These are phyloP conservation scores for Globisporangium parvum DNA, from an alignment of 352 stramenopile species.

Conservation along the genomic window DNA sequence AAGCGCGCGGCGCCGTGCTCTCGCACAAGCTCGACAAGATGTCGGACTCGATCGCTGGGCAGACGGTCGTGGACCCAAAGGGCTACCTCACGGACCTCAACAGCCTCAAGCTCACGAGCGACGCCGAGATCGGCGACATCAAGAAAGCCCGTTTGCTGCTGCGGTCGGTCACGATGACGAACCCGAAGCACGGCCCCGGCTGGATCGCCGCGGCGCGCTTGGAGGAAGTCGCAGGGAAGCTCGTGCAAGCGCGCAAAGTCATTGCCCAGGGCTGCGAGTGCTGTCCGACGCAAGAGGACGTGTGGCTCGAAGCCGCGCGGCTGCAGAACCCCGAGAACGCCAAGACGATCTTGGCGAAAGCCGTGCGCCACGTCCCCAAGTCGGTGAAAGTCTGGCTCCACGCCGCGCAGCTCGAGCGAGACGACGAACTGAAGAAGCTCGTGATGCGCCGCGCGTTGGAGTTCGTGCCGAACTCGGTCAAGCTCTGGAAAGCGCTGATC, in stretches of 20 bases:
- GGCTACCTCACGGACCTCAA: slow-evolving; percentile 98
- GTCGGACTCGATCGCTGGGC: slow-evolving; percentile 93
- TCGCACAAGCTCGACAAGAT: slow-evolving; percentile 96
- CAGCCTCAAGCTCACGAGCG: slow-evolving; percentile 89
- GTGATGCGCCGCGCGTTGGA: slow-evolving; percentile 91
- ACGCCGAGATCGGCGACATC: slow-evolving; percentile 97
- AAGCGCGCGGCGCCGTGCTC: slow-evolving; percentile 91
- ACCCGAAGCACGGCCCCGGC: slow-evolving; percentile 96
- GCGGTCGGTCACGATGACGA: slow-evolving; percentile 95
- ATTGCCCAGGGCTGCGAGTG: slow-evolving; percentile 97
- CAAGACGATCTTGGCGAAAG: slow-evolving; percentile 96
- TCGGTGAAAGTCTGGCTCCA: slow-evolving; percentile 96
- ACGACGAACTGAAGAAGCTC: slow-evolving; percentile 86
- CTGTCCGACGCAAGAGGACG: slow-evolving; percentile 95
- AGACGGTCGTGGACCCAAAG: slow-evolving; percentile 97
- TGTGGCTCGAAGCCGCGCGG: slow-evolving; percentile 97
- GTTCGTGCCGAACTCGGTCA: slow-evolving; percentile 95
- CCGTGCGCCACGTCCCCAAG: slow-evolving; percentile 89
- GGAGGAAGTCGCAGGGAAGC: slow-evolving; percentile 96
- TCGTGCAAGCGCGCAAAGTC: slow-evolving; percentile 94
- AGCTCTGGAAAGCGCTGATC: slow-evolving; percentile 98
- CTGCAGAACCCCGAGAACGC: slow-evolving; percentile 95
- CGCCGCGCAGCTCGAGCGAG: slow-evolving; percentile 92
- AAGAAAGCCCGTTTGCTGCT: slow-evolving; percentile 97
- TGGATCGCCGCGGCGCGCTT: slow-evolving; percentile 98